Evolutionary conservation across 805 yeast genomes (phyloP), one percentile per base, ranked within the genome.

Genomic region (Trichomonascus vanleenenianus): DNA sequence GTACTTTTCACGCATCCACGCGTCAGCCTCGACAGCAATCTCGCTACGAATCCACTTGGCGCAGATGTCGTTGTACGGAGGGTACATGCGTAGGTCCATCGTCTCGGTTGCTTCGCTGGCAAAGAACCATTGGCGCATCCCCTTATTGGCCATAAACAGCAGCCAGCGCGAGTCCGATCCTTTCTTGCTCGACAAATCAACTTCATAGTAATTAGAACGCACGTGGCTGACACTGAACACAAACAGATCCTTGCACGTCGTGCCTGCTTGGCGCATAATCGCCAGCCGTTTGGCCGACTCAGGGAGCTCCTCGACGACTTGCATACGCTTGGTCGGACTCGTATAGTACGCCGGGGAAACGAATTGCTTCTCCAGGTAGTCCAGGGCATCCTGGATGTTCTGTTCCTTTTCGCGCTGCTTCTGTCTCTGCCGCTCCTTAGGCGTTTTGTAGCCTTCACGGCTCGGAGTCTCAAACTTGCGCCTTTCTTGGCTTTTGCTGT

Each of bases 1-100:
- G 15, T 37, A 37, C 30, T 22, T 16, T 18, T 19, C 22, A 4
- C 40, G 14, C 16, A 34, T 12, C 30, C 35, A 19, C 5, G 18
- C 34, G n/a, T 36, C 25, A 9, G 6, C 12, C 16, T 42, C 45
- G 11, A 22, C 7, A 2, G 22, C 30, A 11, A 42, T 15, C 19
- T 42, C 45, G 6, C n/a, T 15, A 19, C 35, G 20, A 20, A 42
- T 22, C 45, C 45, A 42, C 19, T 32, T 32, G 25, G 15, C 15
- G 40, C 40, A 37, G 12, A 12, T 14, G 15, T 37, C 40, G n/a
- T 37, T 22, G 9, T 11, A 20, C 3, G n/a, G 16, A 4, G 40
- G 40, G n/a, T 15, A 37, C 14, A 7, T 3, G 22, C 16, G 12
- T 3, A 10, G 5, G 9, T 37, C 30, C 12, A 37, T 15, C 15